These are phyloP conservation scores for Cajanus cajan DNA, from an alignment of 306 rosid genomes.

Conservation along the genomic window DNA sequence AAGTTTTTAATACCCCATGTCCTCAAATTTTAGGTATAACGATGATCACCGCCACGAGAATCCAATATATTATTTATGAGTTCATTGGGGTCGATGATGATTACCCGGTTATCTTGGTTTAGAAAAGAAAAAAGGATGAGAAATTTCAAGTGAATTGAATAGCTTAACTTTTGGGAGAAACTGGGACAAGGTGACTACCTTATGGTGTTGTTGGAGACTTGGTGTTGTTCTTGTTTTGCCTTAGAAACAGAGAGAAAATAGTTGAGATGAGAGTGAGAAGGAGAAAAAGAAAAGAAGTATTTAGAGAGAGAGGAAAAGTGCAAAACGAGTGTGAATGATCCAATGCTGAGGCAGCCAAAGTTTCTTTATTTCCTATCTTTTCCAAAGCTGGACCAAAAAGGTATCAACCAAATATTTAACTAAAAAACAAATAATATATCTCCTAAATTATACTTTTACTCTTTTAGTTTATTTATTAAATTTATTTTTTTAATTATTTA, in stretches of 20 bases:
- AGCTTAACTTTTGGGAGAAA: background rate
- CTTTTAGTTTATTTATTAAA: too few relatives aligned
- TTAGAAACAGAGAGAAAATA: conserved; percentile 10
- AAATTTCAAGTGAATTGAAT: background rate
- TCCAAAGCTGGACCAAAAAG: background rate
- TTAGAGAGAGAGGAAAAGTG: background rate
- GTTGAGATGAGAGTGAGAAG: background rate
- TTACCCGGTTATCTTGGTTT: background rate
- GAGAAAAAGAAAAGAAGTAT: background rate
- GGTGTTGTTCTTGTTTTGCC: background rate
- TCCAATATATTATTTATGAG: background rate
- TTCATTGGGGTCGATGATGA: background rate
- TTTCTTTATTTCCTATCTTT: background rate
- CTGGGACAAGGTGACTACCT: too few relatives aligned
- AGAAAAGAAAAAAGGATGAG: background rate
- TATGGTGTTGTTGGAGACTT: background rate
- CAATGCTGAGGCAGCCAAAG: conserved; percentile 23
- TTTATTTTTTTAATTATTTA: too few relatives aligned
- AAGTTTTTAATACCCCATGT: background rate
- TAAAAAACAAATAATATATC: too few relatives aligned
- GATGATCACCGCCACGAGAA: background rate
- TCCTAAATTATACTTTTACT: too few relatives aligned
- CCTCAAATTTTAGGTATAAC: background rate
- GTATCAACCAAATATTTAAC: background rate
- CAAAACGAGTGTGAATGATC: conserved; percentile 47